Conservation (phyloP, 306 rosid genomes). For the Quercus alba region DNA sequence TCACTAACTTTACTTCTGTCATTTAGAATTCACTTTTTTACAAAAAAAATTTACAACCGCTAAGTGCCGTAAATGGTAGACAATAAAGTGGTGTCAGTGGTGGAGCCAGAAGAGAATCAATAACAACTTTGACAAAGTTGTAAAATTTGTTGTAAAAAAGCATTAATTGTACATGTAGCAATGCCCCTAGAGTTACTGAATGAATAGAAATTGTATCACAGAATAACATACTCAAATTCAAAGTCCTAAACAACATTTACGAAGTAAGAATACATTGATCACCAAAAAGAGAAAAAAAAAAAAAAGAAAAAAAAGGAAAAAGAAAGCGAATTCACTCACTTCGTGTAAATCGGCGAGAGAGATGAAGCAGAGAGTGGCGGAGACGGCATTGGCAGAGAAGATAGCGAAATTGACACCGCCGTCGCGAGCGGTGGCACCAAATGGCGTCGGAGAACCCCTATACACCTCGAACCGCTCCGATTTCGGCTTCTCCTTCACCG, state of each 20-base stretch:
- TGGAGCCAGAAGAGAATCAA: too few relatives aligned
- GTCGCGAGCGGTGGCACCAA: conserved; percentile 66
- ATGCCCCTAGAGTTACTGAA: not conserved
- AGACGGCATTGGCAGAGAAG: conserved; percentile 56
- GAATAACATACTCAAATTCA: not conserved
- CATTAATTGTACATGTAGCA: too few relatives aligned
- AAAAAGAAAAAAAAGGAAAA: too few relatives aligned
- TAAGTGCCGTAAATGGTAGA: too few relatives aligned
- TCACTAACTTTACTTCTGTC: too few relatives aligned
- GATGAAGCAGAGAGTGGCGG: conserved; percentile 76
- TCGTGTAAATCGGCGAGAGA: conserved; percentile 58
- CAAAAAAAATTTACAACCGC: too few relatives aligned
- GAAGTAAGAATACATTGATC: not conserved
- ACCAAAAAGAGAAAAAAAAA: not conserved
- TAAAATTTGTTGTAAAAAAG: too few relatives aligned
- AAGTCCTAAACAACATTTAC: not conserved
- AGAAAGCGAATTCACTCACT: conserved; percentile 23
- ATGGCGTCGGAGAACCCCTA: conserved; percentile 58
- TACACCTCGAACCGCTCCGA: conserved; percentile 1
- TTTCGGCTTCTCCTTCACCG: not conserved
- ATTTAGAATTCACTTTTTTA: too few relatives aligned
- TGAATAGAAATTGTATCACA: too few relatives aligned
- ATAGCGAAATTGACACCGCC: conserved; percentile 82
- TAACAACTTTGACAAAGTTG: too few relatives aligned
- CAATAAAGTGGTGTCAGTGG: too few relatives aligned